Conservation (phyloP, 1,284 basidiomycete species). For the Ganoderma leucocontextum region DNA sequence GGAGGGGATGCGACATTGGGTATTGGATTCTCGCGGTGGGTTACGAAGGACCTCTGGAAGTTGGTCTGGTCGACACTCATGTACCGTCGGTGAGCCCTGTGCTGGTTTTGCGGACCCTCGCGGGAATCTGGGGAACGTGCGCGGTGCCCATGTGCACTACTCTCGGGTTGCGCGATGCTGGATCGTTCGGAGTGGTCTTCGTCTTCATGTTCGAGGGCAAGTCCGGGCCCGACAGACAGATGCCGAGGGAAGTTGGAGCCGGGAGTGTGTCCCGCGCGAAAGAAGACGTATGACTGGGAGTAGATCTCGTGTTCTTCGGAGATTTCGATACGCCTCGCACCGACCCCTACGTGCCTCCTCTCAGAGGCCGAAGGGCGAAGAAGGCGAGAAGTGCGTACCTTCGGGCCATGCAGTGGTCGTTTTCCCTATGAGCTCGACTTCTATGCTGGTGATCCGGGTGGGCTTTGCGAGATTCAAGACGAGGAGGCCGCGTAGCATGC, state of each 20-base stretch:
- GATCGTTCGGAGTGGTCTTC: constrained; percentile 47
- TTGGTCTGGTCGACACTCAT: constrained; percentile 46
- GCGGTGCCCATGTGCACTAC: constrained; percentile 24
- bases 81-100: constrained; percentile 35
- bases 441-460: constrained; percentile 88
- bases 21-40: constrained; percentile 38
- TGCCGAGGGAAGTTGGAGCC: constrained; percentile 56
- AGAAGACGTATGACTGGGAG: constrained; percentile 78
- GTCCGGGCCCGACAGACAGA: constrained; percentile 83
- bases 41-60: constrained; percentile 42
- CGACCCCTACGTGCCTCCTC: constrained; percentile 64
- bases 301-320: constrained; percentile 85
- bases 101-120: not conserved
- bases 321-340: constrained; percentile 81
- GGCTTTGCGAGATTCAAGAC: constrained; percentile 85
- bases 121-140: constrained; percentile 33
- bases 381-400: constrained; percentile 59
- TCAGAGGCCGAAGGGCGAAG: constrained; percentile 11
- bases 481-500: constrained; percentile 89
- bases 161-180: constrained; percentile 32
- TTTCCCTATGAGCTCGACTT: constrained; percentile 81
- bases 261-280: constrained; percentile 57
- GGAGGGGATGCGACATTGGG: constrained; percentile 35
- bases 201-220: constrained; percentile 46
- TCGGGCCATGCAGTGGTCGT: constrained; percentile 81